A percentile compares a stretch with the other conserved stretches of the same genome.
Evolutionary conservation across 192 early-diverging fungal genomes (phyloP).

Genomic region (Backusella macrospora): DNA sequence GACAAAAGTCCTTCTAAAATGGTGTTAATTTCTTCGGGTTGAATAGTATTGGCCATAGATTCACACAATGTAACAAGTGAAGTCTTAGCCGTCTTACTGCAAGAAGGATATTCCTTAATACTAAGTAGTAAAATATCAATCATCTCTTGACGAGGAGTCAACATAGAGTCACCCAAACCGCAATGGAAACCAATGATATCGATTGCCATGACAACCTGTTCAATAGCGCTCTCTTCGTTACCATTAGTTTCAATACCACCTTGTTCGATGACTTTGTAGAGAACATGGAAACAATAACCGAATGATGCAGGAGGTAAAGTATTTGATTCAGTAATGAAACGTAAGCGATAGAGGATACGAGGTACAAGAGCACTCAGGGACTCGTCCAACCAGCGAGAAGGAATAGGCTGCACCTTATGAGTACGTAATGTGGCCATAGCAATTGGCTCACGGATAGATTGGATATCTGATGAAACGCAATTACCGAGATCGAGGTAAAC

Average conservation of each 20-base stretch:
- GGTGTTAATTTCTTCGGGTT: constrained; percentile 53
- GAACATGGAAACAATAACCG: constrained; percentile 66
- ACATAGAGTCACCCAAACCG: constrained; percentile 47
- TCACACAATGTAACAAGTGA: constrained; percentile 50
- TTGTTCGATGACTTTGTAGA: constrained; percentile 62
- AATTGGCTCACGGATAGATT: constrained; percentile 44
- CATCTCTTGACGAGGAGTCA: constrained; percentile 68
- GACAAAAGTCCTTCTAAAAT: constrained; percentile 68
- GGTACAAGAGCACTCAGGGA: constrained; percentile 54
- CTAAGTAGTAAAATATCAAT: constrained; percentile 59
- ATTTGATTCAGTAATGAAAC: constrained; percentile 58
- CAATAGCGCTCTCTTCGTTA: constrained; percentile 49
- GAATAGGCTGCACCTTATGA: constrained; percentile 47
- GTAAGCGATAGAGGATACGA: constrained; percentile 69
- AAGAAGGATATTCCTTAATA: constrained; percentile 64
- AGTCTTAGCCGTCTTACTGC: constrained; percentile 58
- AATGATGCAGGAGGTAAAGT: constrained; percentile 65
- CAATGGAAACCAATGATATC: constrained; percentile 70
- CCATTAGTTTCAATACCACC: constrained; percentile 61
- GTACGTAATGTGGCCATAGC: constrained; percentile 55
- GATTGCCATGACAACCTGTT: constrained; percentile 69
- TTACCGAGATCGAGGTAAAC: constrained; percentile 57
- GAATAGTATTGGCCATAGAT: constrained; percentile 51
- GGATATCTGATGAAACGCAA: constrained; percentile 47
- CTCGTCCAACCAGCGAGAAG: constrained; percentile 51